Base-by-base conservation (phyloP, 2,329 filamentous ascomycete species). In the Malbranchea cinnamomea region DNA sequence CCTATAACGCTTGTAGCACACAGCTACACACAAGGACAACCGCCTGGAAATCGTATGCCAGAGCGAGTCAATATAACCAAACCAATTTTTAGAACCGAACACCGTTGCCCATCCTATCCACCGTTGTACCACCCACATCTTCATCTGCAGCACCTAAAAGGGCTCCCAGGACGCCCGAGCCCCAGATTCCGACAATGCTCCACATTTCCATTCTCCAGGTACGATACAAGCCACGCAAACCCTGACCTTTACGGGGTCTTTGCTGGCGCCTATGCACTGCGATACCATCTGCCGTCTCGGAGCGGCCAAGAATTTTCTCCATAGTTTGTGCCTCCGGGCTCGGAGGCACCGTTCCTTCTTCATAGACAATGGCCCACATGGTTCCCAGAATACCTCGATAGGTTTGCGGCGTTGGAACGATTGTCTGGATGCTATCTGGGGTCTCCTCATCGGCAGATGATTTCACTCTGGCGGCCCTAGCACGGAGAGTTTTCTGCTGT, bases 361-460 rank as follows among this genome's bases (percentile, higher is more conserved):
- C 80, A 20, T 76, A 68, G 1, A 80, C 67, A 37, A 98, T 89
- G 36, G 71, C 71, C 64, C 83, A 87, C 69, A 94, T 85, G 2
- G 87, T 94, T 3, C 83, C 81, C n/a, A 89, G 52, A 1, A 93
- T 66, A n/a, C 89, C 89, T 19, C 71, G 65, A 52, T 93, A 98
- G 3, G 71, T 71, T 2, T 84, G 85, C 9, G 59, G 59, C 0
- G 81, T 65, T 2, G 79, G 74, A 1, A 95, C 74, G 32, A 94
- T 75, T 0, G 82, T 84, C 32, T 82, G 74, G 26, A 80, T 48
- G 27, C 55, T 62, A 43, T 30, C 54, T 3, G 22, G 6, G 14
- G n/a, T 11, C n/a, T 25, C 14, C 4, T 33, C 11, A 9, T 37
- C 23, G 6, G 36, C 30, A 9, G 39, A 28, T 8, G 38, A 29